phyloP scores from a whole-genome alignment of 148 eudicot species.

The Spergularia bocconei region DNA sequence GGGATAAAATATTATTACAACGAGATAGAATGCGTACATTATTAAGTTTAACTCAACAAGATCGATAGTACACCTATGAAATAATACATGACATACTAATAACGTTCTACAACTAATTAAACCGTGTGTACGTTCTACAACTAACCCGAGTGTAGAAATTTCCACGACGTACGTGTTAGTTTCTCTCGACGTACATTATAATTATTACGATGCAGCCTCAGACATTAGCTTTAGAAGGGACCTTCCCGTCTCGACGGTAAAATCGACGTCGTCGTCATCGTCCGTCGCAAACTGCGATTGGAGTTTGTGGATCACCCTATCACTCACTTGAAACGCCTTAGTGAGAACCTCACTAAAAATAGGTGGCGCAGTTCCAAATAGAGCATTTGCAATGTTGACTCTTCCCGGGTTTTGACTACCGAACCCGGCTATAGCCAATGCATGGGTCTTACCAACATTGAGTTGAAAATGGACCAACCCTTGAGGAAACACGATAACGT shows the following conservation, averaged over 20 bases:
- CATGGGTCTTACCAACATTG: constrained; percentile 10
- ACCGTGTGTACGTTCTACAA: no score
- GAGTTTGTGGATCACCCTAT: background rate
- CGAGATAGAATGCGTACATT: no score
- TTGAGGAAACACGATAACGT: constrained; percentile 23
- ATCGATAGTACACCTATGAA: no score
- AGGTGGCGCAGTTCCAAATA: constrained; percentile 20
- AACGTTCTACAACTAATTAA: no score
- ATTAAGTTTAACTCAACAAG: no score
- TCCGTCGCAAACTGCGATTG: background rate
- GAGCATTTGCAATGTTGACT: constrained; percentile 4
- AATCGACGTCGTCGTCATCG: background rate
- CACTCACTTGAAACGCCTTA: constrained; percentile 14
- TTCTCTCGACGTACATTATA: no score
- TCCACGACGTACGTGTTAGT: no score
- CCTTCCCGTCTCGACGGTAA: background rate
- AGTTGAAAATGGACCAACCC: constrained; percentile 27
- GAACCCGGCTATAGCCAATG: constrained; percentile 16
- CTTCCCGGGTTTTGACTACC: constrained; percentile 30
- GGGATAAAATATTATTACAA: no score
- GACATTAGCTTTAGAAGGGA: background rate
- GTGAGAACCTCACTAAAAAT: constrained; percentile 24
- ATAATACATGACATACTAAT: no score
- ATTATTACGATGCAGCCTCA: background rate
- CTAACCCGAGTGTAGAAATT: no score